Percentiles rank a stretch among this genome's conserved stretches.
These are phyloP conservation scores for Alternaria metachromatica DNA, from an alignment of 2,329 filamentous ascomycete genomes.

Conservation along the genomic window DNA sequence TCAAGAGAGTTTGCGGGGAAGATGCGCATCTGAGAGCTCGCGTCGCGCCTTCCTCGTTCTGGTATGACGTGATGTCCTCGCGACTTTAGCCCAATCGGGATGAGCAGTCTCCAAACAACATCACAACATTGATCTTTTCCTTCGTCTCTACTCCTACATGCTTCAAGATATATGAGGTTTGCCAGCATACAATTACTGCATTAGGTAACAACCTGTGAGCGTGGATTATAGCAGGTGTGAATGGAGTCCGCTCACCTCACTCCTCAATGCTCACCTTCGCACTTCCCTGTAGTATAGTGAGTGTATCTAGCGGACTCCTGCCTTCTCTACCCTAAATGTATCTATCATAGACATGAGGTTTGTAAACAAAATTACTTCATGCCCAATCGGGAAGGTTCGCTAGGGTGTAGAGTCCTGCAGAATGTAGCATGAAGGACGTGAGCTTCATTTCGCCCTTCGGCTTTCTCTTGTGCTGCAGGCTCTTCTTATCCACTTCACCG, in stretches of 20 bases:
- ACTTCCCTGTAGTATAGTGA: neutral
- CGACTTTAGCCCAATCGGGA: constrained; percentile 1
- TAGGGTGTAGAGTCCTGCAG: neutral
- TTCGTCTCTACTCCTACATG: neutral
- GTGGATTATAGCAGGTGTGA: neutral
- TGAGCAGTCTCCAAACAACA: neutral
- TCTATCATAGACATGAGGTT: neutral
- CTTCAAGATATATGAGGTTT: neutral
- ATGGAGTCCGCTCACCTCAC: neutral
- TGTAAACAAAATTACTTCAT: neutral
- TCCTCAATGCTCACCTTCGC: neutral
- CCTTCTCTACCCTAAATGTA: no score
- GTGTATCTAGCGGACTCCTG: neutral
- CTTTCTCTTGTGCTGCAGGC: neutral
- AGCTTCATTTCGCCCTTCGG: neutral
- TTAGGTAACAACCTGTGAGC: neutral
- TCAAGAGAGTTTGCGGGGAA: constrained; percentile 28
- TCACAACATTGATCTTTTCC: neutral
- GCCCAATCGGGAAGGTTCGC: neutral
- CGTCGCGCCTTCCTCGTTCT: constrained; percentile 24
- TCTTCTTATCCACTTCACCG: neutral
- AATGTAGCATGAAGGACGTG: neutral
- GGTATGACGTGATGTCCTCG: constrained; percentile 30
- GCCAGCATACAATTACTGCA: neutral
- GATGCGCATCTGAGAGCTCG: constrained; percentile 17